Percentiles rank a stretch among this genome's conserved stretches.
Conservation (phyloP, 1,139 yeast genomes). For the Blastobotrys apis region DNA sequence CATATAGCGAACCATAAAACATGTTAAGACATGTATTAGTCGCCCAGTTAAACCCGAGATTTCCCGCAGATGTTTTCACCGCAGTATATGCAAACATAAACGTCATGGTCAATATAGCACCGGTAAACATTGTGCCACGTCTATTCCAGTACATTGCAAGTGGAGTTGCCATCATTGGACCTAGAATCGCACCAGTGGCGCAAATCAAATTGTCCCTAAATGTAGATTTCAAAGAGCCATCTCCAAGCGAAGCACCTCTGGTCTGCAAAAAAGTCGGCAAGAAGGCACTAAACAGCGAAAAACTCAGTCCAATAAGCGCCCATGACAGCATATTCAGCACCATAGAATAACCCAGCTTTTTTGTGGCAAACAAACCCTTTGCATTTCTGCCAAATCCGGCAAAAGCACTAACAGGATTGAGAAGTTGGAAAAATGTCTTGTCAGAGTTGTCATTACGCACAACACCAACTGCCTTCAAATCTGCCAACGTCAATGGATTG, state of each 20-base stretch:
- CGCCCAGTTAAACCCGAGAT: constrained; percentile 49
- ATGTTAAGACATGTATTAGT: constrained; percentile 48
- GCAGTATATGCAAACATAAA: constrained; percentile 55
- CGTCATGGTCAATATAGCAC: constrained; percentile 50
- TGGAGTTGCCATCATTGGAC: constrained; percentile 48
- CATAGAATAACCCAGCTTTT: constrained; percentile 40
- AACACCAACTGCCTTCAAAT: constrained; percentile 40
- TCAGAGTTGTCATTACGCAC: constrained; percentile 7
- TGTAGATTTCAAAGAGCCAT: constrained; percentile 39
- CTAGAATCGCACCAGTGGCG: constrained; percentile 48
- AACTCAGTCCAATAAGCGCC: constrained; percentile 48
- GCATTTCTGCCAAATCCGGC: constrained; percentile 15
- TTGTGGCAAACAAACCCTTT: constrained; percentile 38
- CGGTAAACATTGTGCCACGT: constrained; percentile 51
- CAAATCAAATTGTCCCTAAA: constrained; percentile 51
- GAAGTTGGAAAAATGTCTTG: constrained; percentile 6
- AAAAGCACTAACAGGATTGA: constrained; percentile 10
- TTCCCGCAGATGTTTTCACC: constrained; percentile 45
- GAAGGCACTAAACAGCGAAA: constrained; percentile 48
- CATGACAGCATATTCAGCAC: constrained; percentile 44
- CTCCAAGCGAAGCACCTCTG: constrained; percentile 42
- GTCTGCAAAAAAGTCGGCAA: constrained; percentile 45
- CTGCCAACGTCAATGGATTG: constrained; percentile 34
- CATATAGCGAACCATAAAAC: constrained; percentile 51
- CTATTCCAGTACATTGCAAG: constrained; percentile 41